phyloP scores from a whole-genome alignment of 1,139 yeast species.

The Debaryomyces robertsiae region DNA sequence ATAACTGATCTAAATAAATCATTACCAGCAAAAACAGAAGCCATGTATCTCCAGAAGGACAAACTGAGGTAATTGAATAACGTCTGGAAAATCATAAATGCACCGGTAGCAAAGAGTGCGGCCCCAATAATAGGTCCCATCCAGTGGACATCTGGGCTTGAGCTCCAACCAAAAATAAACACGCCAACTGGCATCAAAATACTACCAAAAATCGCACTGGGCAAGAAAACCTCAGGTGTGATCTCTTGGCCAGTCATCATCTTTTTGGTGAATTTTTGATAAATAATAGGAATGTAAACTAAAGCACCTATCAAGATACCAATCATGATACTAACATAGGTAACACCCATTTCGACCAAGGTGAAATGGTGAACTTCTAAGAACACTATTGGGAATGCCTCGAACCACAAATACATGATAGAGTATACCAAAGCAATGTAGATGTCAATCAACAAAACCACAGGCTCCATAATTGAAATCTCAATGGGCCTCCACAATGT shows the following conservation, averaged over 20 bases:
- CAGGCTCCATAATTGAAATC: slow-evolving; percentile 34
- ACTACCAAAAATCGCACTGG: slow-evolving; percentile 44
- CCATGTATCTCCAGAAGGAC: slow-evolving; percentile 54
- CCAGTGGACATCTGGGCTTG: slow-evolving; percentile 33
- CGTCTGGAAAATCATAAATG: slow-evolving; percentile 35
- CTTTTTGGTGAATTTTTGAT: slow-evolving; percentile 28
- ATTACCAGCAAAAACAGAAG: slow-evolving; percentile 63
- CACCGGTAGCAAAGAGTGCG: slow-evolving; percentile 30
- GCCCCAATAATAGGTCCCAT: slow-evolving; percentile 35
- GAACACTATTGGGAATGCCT: slow-evolving; percentile 37
- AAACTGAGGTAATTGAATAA: slow-evolving; percentile 59
- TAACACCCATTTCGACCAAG: slow-evolving; percentile 45
- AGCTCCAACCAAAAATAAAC: slow-evolving; percentile 38
- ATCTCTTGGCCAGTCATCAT: slow-evolving; percentile 37
- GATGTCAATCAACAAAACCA: slow-evolving; percentile 32
- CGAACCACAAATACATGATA: slow-evolving; percentile 37
- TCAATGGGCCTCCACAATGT: slow-evolving; percentile 36
- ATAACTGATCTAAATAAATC: slow-evolving; percentile 52
- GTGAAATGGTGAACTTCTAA: slow-evolving; percentile 26
- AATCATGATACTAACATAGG: slow-evolving; percentile 47
- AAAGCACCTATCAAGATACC: slow-evolving; percentile 39
- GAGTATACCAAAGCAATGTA: slow-evolving; percentile 36
- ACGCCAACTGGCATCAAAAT: slow-evolving; percentile 33
- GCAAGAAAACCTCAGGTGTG: slow-evolving; percentile 63
- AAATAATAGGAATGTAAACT: slow-evolving; percentile 24